A percentile compares a stretch with the other conserved stretches of the same genome.
Conservation (phyloP, 352 stramenopile species). For the Phytophthora chlamydospora region DNA sequence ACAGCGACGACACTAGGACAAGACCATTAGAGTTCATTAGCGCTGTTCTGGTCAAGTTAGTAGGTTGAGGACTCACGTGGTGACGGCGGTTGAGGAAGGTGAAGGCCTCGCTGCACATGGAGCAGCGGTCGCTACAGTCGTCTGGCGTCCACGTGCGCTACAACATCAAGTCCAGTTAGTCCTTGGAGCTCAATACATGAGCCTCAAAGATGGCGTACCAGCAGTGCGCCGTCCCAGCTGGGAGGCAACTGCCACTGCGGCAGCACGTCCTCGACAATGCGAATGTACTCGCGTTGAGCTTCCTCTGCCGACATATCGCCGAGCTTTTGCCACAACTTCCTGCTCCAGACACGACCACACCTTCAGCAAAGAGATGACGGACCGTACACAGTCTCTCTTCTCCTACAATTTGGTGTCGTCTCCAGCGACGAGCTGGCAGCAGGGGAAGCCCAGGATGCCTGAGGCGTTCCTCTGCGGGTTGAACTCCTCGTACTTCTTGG, state of each 20-base stretch:
- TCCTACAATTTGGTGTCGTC: constrained; percentile 60
- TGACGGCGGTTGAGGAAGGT: constrained; percentile 78
- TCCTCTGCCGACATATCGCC: constrained; percentile 52
- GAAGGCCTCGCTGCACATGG: constrained; percentile 64
- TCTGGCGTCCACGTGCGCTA: constrained; percentile 76
- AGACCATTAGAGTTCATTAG: constrained; percentile 4
- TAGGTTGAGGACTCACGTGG: constrained; percentile 51
- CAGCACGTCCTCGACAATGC: constrained; percentile 56
- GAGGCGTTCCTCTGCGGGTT: constrained; percentile 20
- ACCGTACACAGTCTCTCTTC: not conserved
- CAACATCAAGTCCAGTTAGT: not conserved
- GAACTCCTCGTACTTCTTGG: constrained; percentile 47
- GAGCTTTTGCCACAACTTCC: constrained; percentile 68
- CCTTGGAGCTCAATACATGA: not conserved
- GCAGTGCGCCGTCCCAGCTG: constrained; percentile 54
- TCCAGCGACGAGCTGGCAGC: constrained; percentile 49
- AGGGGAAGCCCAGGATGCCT: constrained; percentile 23
- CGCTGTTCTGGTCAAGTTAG: not conserved
- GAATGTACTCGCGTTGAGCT: constrained; percentile 60
- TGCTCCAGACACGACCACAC: constrained; percentile 15
- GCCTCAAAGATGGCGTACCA: constrained; percentile 33
- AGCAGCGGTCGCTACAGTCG: constrained; percentile 60
- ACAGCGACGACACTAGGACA: constrained; percentile 60
- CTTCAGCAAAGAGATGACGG: not conserved
- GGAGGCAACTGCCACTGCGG: constrained; percentile 62